These are phyloP conservation scores for Trichoderma sp. DNA, from an alignment of 2,329 filamentous ascomycete species.

Conservation along the genomic window DNA sequence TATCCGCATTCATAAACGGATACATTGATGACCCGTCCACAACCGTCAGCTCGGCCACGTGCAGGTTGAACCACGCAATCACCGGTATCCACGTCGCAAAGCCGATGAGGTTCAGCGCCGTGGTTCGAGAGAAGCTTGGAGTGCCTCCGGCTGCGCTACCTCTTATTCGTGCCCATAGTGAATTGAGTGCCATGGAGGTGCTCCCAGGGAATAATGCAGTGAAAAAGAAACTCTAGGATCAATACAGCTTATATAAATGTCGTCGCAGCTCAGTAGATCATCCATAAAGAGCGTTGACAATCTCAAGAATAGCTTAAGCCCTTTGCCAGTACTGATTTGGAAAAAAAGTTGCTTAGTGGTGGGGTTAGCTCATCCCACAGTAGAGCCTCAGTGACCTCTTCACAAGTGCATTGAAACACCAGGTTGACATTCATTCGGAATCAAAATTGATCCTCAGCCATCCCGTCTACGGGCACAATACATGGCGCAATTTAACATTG, in stretches of 20 bases:
- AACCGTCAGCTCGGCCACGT: slow-evolving; percentile 56
- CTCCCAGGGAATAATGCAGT: no score
- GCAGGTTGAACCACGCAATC: slow-evolving; percentile 58
- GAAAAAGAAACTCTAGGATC: fast-evolving
- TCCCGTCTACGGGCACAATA: neutral
- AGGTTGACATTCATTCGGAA: neutral
- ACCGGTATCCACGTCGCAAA: slow-evolving; percentile 62
- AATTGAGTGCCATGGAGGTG: slow-evolving; percentile 34
- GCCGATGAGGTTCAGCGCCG: slow-evolving; percentile 47
- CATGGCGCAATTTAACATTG: neutral
- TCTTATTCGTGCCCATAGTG: slow-evolving; percentile 37
- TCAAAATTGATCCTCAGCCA: neutral
- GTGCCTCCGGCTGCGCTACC: slow-evolving; percentile 22
- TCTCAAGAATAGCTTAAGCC: neutral
- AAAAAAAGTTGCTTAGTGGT: slow-evolving; percentile 14
- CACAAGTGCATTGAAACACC: neutral
- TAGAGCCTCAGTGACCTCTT: slow-evolving; percentile 6
- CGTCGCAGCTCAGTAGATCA: neutral
- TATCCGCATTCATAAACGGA: slow-evolving; percentile 69
- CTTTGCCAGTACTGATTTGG: neutral
- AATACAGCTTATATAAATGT: neutral
- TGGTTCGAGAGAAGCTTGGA: slow-evolving; percentile 31
- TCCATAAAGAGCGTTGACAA: neutral
- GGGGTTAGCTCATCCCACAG: slow-evolving; percentile 15
- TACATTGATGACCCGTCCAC: slow-evolving; percentile 71